phyloP scores from a whole-genome alignment of 208 protist species.

The Wallacemonas collosoma region DNA sequence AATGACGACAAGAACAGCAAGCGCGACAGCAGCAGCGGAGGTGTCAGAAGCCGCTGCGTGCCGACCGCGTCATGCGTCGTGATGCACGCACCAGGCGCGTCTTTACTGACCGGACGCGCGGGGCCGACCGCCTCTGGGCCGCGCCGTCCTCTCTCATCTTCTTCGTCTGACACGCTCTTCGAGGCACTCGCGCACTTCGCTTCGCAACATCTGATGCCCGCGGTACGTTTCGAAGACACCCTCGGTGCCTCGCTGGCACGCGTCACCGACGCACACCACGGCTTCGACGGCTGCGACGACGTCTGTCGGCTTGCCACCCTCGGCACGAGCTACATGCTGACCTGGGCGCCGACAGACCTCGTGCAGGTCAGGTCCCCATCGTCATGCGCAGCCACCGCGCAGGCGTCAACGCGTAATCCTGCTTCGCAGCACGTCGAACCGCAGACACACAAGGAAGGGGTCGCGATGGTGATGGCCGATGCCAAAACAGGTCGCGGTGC shows the following conservation, averaged over 20 bases:
- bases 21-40: too few species aligned
- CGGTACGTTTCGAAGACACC: background rate
- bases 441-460: too few species aligned
- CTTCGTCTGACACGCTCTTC: background rate
- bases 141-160: background rate
- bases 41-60: too few species aligned
- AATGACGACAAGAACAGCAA: too few species aligned
- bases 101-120: background rate
- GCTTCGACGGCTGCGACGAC: constrained; percentile 10
- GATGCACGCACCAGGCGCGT: constrained; percentile 11
- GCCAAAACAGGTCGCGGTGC: too few species aligned
- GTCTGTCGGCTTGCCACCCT: constrained; percentile 21
- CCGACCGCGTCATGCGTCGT: constrained; percentile 20
- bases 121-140: background rate
- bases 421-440: too few species aligned
- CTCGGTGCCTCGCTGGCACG: background rate
- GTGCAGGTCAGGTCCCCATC: too few species aligned
- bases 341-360: background rate
- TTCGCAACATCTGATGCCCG: background rate
- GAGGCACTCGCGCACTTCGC: background rate
- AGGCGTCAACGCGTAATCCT: too few species aligned
- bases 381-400: too few species aligned
- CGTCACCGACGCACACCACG: background rate
- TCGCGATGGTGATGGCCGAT: too few species aligned
- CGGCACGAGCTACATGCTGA: constrained; percentile 34